Evolutionary conservation across 2,329 filamentous ascomycete genomes (phyloP), one percentile per base, ranked within the genome.

Genomic region (Aspergillus luchuensis): DNA sequence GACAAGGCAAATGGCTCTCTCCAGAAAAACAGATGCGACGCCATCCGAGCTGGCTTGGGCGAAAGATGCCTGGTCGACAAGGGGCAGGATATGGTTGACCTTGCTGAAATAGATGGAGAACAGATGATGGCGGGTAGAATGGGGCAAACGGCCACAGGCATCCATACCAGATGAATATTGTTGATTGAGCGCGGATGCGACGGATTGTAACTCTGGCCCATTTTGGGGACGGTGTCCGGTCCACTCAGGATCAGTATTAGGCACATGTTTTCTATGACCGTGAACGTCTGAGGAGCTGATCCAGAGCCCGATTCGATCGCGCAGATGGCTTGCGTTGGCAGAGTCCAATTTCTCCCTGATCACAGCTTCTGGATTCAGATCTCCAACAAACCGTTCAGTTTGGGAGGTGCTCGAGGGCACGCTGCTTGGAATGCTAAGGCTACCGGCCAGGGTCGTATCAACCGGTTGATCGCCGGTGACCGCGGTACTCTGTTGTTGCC

Each of bases 351-450:
- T 68, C 55, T 76, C 74, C 17, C 71, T 68, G 57, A 79, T 74
- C 6, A 76, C 67, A 33, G 76, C 73, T 66, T 79, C 76, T 6
- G 76, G 76, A 56, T 78, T 78, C 2, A 77, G 67, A 56, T 79
- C 75, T 30, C 76, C 76, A 21, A 79, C 76, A 52, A 78, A 78
- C 17, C 75, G 71, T 54, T 72, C 71, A 38, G 68, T 66, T 25
- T 48, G 60, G 7, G 64, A 59, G 28, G 17, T 48, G 3, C n/a
- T 47, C 50, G 33, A 36, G 33, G 33, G 33, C 33, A 36, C 33
- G 33, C 33, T 13, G 33, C 33, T 13, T 36, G 33, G 33, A 15
- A 15, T 52, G 28, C 5, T 41, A 33, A 11, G 21, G 6, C 21
- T 39, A n/a, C 10, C 25, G n/a, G 17, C 36, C 2, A 38, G 30